These are phyloP conservation scores for Aspergillus homomorphus DNA, from an alignment of 495 filamentous ascomycete species.

Conservation along the genomic window DNA sequence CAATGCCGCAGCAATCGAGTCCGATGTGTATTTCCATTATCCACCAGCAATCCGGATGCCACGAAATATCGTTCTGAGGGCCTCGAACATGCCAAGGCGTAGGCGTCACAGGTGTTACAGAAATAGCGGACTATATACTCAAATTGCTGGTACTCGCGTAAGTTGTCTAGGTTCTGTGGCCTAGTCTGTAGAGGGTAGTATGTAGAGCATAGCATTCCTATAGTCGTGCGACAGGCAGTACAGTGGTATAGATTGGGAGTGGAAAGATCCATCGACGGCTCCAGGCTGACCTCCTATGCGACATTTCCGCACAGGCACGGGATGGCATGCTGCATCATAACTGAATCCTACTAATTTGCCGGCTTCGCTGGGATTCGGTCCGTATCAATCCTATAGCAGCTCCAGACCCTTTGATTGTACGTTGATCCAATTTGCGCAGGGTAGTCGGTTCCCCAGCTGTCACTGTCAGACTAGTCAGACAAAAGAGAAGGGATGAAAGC, in stretches of 20 bases:
- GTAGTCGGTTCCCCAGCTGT: too few relatives aligned
- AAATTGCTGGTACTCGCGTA: slow-evolving; percentile 49
- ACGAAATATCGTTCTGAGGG: slow-evolving; percentile 40
- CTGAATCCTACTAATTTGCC: not conserved
- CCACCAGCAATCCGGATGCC: slow-evolving; percentile 39
- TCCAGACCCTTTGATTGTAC: too few relatives aligned
- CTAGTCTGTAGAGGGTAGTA: slow-evolving; percentile 43
- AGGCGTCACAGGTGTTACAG: slow-evolving; percentile 66
- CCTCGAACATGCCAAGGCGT: slow-evolving; percentile 47
- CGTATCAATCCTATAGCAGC: not conserved
- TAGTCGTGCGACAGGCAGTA: slow-evolving; percentile 54
- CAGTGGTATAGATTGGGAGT: slow-evolving; percentile 62
- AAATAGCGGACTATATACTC: slow-evolving; percentile 56
- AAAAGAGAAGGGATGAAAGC: too few relatives aligned
- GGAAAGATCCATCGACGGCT: slow-evolving; percentile 23
- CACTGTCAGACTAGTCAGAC: too few relatives aligned
- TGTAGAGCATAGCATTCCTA: slow-evolving; percentile 56
- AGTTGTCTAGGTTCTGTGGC: slow-evolving; percentile 31
- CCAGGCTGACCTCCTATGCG: slow-evolving; percentile 40
- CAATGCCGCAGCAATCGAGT: slow-evolving; percentile 46
- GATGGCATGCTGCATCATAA: slow-evolving; percentile 27
- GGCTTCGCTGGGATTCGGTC: not conserved
- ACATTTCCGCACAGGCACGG: slow-evolving; percentile 58
- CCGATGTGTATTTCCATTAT: slow-evolving; percentile 25
- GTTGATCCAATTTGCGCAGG: too few relatives aligned